Evolutionary conservation across 176 grass and related monocot genomes (phyloP), one percentile per base, ranked within the genome.

Genomic region (Cocos nucifera): DNA sequence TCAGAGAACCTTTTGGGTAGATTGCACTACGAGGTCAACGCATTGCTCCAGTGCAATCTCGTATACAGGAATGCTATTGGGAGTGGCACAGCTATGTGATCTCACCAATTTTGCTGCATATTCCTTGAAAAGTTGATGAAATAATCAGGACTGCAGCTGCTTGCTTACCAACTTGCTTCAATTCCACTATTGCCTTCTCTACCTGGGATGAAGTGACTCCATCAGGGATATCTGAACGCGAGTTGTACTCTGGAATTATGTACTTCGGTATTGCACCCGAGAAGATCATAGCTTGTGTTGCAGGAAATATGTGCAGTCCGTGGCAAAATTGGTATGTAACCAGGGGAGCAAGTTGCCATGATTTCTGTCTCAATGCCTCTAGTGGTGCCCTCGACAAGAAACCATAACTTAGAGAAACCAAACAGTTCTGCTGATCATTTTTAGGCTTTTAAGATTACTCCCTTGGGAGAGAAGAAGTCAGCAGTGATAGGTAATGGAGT

Each of bases 61-160:
- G 86, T 29, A 96, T 48, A 90, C 83, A 0, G 91, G 80, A 67
- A 90, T 85, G 65, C 48, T 53, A 79, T 49, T 49, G 70, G 1
- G 50, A 61, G 28, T 75, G 86, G 26, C 86, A 96, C 25, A 87
- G 21, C 49, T 58, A 19, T 4, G 61, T 62, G 50, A 90, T 87
- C 24, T 80, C 77, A 71, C 74, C 65, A 55, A 90, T 53, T 75
- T 96, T 39, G 71, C 79, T 81, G 80, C 86, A 96, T 78, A 87
- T 71, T 10, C 86, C 91, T 62, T 90, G 86, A 64, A 90, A 96
- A 26, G 86, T 96, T 22, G 91, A 83, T 15, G 91, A 87, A 53
- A 80, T 90, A 60, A 96, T 72, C 53, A 90, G 64, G 75, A 90
- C 86, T 65, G 72, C 83, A 7, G 76, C 86, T 77, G 85, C 51